Evolutionary conservation across 331 rosid genomes (phyloP), one percentile per base, ranked within the genome.

Genomic region (Arachis monticola): DNA sequence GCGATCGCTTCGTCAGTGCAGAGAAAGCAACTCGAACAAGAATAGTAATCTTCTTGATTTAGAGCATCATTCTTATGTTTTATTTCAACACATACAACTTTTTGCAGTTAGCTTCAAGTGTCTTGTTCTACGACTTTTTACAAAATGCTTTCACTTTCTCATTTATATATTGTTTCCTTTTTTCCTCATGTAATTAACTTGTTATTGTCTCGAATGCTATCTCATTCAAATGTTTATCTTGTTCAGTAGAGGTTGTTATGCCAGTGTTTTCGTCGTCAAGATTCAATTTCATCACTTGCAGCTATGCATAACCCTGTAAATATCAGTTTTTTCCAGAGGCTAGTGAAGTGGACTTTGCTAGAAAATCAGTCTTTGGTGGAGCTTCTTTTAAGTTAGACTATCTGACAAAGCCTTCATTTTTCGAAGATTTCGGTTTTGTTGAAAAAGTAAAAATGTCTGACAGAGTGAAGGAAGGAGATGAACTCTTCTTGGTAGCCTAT

Each of bases 241-340:
- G 61, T 72, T 67, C 74, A 70, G 7, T 79, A 70, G 66, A 52
- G 52, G 65, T 70, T 57, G 67, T 10, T 50, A 9, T 62, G 44
- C n/a, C 27, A 48, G 76, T 46, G 7, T 8, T 67, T 70, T 63
- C 57, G 22, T 70, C 40, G 50, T 55, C 67, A 41, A 62, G 30
- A 66, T 51, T 69, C 60, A 53, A 64, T 52, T 51, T 64, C 79
- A 56, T 69, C 27, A 13, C 14, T 75, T 73, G 72, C 52, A 55
- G 57, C 13, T 51, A 67, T 83, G 80, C 45, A 51, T 67, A 83
- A 79, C 74, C 70, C 62, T 81, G 74, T 78, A 67, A 79, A 74
- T 62, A 82, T 50, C 92, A 94, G 97, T 94, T 94, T 82, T 94
- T 94, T 75, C 98, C 97, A 3, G 98, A 93, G 91, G 98, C 98